Percentiles rank a stretch among this genome's conserved stretches.
phyloP scores from a whole-genome alignment of 148 eudicot genomes.

The Bassia scoparia region DNA sequence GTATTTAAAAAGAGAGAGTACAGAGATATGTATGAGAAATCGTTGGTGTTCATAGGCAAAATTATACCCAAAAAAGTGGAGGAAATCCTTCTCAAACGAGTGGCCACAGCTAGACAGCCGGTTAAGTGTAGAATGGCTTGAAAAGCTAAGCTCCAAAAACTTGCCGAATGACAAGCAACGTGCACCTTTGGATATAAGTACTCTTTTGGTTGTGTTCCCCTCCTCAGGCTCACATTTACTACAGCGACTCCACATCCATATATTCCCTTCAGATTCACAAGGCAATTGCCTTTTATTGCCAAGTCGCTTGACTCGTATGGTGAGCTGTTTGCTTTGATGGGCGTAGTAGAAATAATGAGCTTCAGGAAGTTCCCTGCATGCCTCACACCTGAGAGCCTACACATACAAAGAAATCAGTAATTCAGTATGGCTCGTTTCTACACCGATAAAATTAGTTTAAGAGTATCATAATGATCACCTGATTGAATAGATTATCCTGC shows the following conservation, averaged over 20 bases:
- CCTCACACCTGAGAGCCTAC: slow-evolving; percentile 57
- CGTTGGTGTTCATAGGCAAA: not conserved
- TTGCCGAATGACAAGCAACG: slow-evolving; percentile 89
- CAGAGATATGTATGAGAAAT: not conserved
- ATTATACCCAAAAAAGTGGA: slow-evolving; percentile 86
- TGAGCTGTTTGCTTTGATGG: slow-evolving; percentile 83
- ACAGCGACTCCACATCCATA: slow-evolving; percentile 99
- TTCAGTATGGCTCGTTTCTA: not conserved
- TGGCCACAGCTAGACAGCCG: slow-evolving; percentile 73
- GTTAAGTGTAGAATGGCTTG: slow-evolving; percentile 62
- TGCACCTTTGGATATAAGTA: slow-evolving; percentile 70
- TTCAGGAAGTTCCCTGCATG: slow-evolving; percentile 63
- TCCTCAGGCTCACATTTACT: slow-evolving; percentile 60
- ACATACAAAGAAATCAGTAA: slow-evolving; percentile 11
- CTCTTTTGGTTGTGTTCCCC: slow-evolving; percentile 72
- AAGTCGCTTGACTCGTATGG: slow-evolving; percentile 61
- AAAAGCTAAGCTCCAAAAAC: slow-evolving; percentile 90
- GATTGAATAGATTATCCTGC: slow-evolving; percentile 74
- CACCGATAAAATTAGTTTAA: not conserved
- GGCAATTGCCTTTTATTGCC: slow-evolving; percentile 42
- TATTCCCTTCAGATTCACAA: slow-evolving; percentile 64
- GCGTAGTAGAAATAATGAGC: slow-evolving; percentile 76
- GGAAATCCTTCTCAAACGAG: slow-evolving; percentile 77
- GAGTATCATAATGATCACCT: slow-evolving; percentile 38
- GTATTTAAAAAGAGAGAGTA: not conserved